A percentile compares a stretch with the other conserved stretches of the same genome.
Evolutionary conservation across 1,284 basidiomycete genomes (phyloP).

Genomic region (Rhodotorula sp.): DNA sequence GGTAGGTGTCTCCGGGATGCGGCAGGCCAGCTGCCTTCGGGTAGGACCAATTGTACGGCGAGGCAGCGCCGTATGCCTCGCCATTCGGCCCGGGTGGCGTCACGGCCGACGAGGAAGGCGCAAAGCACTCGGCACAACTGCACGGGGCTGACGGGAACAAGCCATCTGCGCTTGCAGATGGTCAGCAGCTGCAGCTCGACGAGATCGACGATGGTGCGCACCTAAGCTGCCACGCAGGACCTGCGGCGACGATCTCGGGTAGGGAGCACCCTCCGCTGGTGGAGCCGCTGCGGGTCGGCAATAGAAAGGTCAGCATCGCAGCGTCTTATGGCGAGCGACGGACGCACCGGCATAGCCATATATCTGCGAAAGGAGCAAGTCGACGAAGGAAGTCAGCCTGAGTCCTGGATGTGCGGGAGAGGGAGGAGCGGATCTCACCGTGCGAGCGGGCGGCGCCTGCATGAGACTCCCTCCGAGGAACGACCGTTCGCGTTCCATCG

Average conservation of each 20-base stretch:
- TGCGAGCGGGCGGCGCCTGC: neutral
- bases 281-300: slow-evolving; percentile 2
- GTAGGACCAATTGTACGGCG: neutral
- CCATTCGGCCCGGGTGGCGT: too few relatives aligned
- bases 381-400: neutral
- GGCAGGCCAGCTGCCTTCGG: neutral
- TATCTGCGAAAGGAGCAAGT: neutral
- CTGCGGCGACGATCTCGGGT: neutral
- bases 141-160: neutral
- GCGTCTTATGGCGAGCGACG: neutral
- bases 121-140: slow-evolving; percentile 1
- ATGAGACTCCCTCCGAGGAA: neutral
- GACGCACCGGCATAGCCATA: neutral
- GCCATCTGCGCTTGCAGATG: neutral
- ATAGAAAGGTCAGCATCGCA: neutral
- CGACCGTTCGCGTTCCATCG: slow-evolving; percentile 1
- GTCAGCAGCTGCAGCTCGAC: neutral
- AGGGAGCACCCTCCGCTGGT: neutral
- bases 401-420: too few relatives aligned
- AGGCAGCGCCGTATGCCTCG: neutral
- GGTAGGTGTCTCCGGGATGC: neutral
- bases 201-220: neutral
- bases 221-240: neutral
- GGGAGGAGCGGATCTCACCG: neutral
- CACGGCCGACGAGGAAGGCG: neutral